These are phyloP conservation scores for Alternaria sp. DNA, from an alignment of 2,329 filamentous ascomycete species.

Conservation along the genomic window DNA sequence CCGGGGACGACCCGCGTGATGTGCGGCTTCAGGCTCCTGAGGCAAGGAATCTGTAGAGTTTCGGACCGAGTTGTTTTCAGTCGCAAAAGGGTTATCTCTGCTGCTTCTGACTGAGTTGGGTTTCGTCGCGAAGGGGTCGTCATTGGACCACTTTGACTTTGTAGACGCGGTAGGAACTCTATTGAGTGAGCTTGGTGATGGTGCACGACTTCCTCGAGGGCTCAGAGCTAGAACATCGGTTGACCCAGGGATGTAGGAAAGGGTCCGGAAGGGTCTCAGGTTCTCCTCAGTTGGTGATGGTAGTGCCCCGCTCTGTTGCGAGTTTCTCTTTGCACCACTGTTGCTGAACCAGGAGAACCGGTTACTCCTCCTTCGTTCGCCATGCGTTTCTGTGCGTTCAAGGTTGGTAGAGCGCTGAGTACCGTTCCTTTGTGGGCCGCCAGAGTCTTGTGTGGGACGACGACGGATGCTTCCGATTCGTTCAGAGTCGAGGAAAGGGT, in stretches of 20 bases:
- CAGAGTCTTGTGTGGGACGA: constrained; percentile 13
- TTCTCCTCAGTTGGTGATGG: constrained; percentile 9
- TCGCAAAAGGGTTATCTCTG: constrained; percentile 13
- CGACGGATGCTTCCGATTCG: constrained; percentile 17
- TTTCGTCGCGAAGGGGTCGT: constrained; percentile 24
- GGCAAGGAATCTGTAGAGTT: constrained; percentile 1
- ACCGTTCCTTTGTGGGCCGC: constrained; percentile 6
- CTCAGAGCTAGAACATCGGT: constrained; percentile 9
- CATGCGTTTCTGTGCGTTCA: constrained; percentile 14
- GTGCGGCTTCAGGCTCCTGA: constrained; percentile 19
- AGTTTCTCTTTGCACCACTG: not conserved
- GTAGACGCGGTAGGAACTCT: constrained; percentile 1
- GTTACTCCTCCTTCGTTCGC: constrained; percentile 9
- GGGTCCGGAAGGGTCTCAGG: not conserved
- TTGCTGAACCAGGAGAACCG: constrained; percentile 6
- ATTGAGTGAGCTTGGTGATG: constrained; percentile 4
- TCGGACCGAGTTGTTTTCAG: constrained; percentile 7
- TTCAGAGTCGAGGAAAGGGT: constrained; percentile 19
- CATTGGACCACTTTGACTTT: constrained; percentile 15
- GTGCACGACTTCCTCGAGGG: constrained; percentile 14
- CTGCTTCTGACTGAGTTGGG: constrained; percentile 17
- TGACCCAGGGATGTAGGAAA: constrained; percentile 10
- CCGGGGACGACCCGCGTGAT: constrained; percentile 12
- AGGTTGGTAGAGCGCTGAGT: constrained; percentile 12
- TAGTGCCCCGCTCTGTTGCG: constrained; percentile 1